Evolutionary conservation across 768 basidiomycete species (phyloP), one percentile per base, ranked within the genome.

Genomic region (Termitomyces sp.): DNA sequence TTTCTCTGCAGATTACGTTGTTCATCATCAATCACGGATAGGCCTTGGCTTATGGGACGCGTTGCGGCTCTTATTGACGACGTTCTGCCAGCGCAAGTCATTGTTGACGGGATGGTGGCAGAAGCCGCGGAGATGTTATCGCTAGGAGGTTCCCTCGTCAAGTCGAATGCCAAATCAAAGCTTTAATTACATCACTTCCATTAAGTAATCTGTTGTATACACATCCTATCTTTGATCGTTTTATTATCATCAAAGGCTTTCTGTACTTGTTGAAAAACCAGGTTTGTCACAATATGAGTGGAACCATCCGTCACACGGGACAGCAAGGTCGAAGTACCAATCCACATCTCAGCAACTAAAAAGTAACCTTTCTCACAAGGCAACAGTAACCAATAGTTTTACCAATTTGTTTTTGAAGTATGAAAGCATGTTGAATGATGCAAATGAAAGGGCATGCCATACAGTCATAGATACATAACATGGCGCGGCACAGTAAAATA

Each of bases 11-110:
- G 13, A 20, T 43, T 26, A 28, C 20, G 13, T 53, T 26, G 36
- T 38, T 46, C 54, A 36, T 46, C 54, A 36, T 33, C 36, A 16
- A 18, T 7, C 22, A 35, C 16, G 16, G 35, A 3, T 30, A 70
- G 69, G 24, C 72, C 85, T 24, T 95, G 88, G 87, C 78, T 95
- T 49, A 91, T 95, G 76, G 95, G 94, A 51, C 82, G 84, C 56
- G 91, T 94, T 32, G 80, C 90, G 14, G 85, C 79, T 26, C 75
- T 89, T 46, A 85, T 91, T 58, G 66, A 87, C 56, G 90, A 94
- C 1, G 71, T 96, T 35, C 77, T 85, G 12, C 91, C 94, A 6
- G 94, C 94, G 7, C 83, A 92, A 74, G 77, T 78, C 51, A 95
- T 95, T 63, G 77, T 94, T 49, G 90, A 94, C 30, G 78, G 80